phyloP scores from a whole-genome alignment of 306 rosid genomes.

The Prunus fruticosa region DNA sequence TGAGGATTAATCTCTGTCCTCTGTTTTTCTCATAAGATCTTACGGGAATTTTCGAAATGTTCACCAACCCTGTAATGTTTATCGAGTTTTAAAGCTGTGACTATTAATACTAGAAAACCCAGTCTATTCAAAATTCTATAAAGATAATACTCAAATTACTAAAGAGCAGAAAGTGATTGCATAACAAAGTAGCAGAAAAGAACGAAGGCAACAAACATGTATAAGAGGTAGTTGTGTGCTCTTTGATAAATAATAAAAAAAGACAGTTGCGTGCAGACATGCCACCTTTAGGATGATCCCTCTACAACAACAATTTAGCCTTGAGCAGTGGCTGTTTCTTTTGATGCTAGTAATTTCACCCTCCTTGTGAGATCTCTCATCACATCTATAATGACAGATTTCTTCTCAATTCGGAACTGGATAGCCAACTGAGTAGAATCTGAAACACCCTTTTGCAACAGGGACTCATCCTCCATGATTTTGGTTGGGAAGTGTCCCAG shows the following conservation, averaged over 20 bases:
- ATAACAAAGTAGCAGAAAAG: background rate
- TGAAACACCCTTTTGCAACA: constrained; percentile 53
- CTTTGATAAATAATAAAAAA: too few species aligned
- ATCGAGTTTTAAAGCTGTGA: too few species aligned
- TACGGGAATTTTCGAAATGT: background rate
- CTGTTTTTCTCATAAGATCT: background rate
- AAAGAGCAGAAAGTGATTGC: background rate
- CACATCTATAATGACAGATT: constrained; percentile 60
- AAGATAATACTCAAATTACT: too few species aligned
- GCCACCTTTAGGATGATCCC: background rate
- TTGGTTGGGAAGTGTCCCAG: constrained; percentile 87
- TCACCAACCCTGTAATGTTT: too few species aligned
- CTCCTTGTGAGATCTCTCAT: constrained; percentile 76
- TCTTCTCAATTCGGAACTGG: constrained; percentile 85
- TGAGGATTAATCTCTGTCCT: background rate
- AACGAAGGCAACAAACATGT: background rate
- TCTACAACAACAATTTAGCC: constrained; percentile 22
- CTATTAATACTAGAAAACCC: too few species aligned
- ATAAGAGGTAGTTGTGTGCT: background rate
- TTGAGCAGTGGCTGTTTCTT: constrained; percentile 41
- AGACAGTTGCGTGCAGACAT: background rate
- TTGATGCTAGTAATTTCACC: constrained; percentile 66
- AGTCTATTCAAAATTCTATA: background rate
- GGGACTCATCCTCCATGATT: constrained; percentile 77
- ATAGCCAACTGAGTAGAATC: constrained; percentile 66